Evolutionary conservation across 2,329 filamentous ascomycete species (phyloP), one percentile per base, ranked within the genome.

Genomic region (Amesomyces nigricolor): DNA sequence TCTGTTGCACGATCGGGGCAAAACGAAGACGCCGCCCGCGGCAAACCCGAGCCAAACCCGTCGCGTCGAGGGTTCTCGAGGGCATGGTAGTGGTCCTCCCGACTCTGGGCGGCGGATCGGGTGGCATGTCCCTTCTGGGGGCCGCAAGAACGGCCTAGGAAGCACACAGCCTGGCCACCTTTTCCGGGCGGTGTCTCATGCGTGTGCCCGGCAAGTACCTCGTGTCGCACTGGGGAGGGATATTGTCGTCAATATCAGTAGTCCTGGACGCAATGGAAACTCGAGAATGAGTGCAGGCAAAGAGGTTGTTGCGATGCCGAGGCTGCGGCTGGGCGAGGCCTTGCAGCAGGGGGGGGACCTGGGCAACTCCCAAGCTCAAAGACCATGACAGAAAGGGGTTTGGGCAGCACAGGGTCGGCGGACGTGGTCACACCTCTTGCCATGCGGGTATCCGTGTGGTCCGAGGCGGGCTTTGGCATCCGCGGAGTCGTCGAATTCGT

Each of bases 361-460:
- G 9, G 40, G 13, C 8, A 16, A 38, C 16, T 17, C 32, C 2
- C 32, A 39, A 30, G 7, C 14, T 11, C 30, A 45, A 6, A 4
- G 16, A n/a, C 42, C 42, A 52, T 16, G 32, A 13, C 32, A 35
- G 32, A 10, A 35, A 9, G 37, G 35, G 19, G 2, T 17, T 4
- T 46, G 32, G 17, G 40, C 49, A 45, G 44, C 30, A 19, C 40
- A 30, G 45, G 40, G 47, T 26, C 45, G 14, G 43, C 26, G 38
- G 47, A 29, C 37, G 19, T 11, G 50, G 56, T 53, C 35, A 42
- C 48, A 54, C 42, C 37, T 37, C 50, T 51, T 47, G 39, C 29
- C 44, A 44, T 58, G 56, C 56, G 40, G 49, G 45, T 40, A 40
- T 26, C 53, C 56, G 48, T n/a, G 11, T 50, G 30, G 39, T 30